Conservation (phyloP, 805 yeast genomes). For the Hanseniaspora clermontiae region DNA sequence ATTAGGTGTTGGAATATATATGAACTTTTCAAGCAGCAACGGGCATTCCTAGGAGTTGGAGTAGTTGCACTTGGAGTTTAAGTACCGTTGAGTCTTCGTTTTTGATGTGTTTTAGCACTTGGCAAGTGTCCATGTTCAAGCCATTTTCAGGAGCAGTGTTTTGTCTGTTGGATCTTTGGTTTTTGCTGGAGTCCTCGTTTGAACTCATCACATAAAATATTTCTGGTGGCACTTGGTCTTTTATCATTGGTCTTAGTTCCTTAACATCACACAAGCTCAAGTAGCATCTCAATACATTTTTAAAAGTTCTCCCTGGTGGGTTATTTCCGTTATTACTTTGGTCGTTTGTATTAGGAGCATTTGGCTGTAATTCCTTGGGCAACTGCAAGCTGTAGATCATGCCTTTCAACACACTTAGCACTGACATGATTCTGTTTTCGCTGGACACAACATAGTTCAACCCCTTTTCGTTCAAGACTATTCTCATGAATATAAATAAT, state of each 20-base stretch:
- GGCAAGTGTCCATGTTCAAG: neutral
- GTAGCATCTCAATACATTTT: constrained; percentile 68
- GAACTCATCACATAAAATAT: constrained; percentile 45
- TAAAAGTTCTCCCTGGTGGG: neutral
- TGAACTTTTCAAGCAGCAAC: neutral
- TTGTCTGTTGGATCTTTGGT: neutral
- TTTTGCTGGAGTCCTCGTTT: constrained; percentile 19
- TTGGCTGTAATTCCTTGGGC: constrained; percentile 18
- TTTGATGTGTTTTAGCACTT: constrained; percentile 55
- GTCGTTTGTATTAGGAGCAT: neutral
- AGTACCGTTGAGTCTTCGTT: constrained; percentile 83
- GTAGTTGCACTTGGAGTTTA: constrained; percentile 70
- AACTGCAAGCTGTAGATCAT: constrained; percentile 75
- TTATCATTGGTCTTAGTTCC: constrained; percentile 79
- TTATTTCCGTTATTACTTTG: neutral
- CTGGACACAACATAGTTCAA: constrained; percentile 88
- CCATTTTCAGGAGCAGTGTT: neutral
- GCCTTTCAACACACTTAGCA: constrained; percentile 67
- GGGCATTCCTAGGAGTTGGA: constrained; percentile 36
- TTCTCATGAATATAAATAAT: constrained; percentile 87
- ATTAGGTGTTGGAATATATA: neutral
- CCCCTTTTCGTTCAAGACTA: constrained; percentile 82
- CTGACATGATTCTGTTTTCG: constrained; percentile 87
- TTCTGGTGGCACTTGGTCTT: constrained; percentile 74
- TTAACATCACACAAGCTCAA: constrained; percentile 77